Base-by-base conservation (phyloP, 768 basidiomycete species). In the Cystofilobasidium ferigula region DNA sequence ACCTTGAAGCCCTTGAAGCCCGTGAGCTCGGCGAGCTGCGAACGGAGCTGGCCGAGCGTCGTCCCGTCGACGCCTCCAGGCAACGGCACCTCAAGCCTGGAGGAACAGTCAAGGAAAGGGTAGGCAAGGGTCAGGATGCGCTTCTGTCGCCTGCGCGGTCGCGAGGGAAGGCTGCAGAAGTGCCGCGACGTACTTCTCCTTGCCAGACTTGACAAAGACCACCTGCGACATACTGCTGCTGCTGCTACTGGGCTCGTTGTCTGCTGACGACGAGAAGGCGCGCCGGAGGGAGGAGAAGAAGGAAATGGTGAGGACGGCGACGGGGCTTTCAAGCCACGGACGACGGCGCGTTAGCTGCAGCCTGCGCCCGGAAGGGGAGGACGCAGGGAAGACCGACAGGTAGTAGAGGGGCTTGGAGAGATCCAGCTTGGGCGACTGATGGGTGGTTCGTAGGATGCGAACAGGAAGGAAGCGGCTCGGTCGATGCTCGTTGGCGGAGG, bases 1-100 rank as follows among this genome's bases (percentile, higher is more conserved):
- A 98, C 82, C 75, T 91, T 89, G 81, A 95, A 89, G 34, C 82
- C 81, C 69, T 81, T 72, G 34, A 54, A 54, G 51, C 51, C 51
- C 3, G 30, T 28, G 72, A 86, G 83, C 7, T 85, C 81, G 18
- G 88, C 85, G 59, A 95, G 78, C 26, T 81, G 79, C 4, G 79
- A 70, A 43, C 87, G 81, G 60, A 93, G 75, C 10, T 77, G 76
- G 30, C 78, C 78, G 56, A 92, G 81, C 16, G 81, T 81, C 0
- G 86, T 82, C 60, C 80, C 72, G 24, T 80, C 82, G 0, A 81
- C 76, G 12, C 58, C 45, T 16, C 18, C 26, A 10, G 88, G 86
- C 7, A 86, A 77, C 14, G 80, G 76, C 48, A 84, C 77, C 64
- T 80, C 79, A 64, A 84, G 72, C 71, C 81, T 81, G 36, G 48